Percentiles rank a stretch among this genome's conserved stretches.
These are phyloP conservation scores for Termitomyces sp. DNA, from an alignment of 768 basidiomycete genomes.

Conservation along the genomic window DNA sequence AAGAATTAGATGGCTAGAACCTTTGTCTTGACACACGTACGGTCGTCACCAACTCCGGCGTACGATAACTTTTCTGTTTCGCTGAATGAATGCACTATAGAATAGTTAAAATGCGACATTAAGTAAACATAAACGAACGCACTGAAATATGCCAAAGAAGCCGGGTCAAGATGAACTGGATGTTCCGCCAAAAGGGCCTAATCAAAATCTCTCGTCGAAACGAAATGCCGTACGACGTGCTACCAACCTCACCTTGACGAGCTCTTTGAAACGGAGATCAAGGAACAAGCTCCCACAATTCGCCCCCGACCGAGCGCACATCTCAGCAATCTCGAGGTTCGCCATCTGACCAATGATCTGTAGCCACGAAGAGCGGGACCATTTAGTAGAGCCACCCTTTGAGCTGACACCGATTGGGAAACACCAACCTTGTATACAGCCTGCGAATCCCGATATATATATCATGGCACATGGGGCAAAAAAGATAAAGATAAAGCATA, in stretches of 20 bases:
- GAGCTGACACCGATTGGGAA: not conserved
- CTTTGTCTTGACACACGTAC: constrained; percentile 31
- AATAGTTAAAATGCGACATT: not conserved
- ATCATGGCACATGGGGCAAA: constrained; percentile 20
- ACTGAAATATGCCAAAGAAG: constrained; percentile 82
- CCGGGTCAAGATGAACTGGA: constrained; percentile 76
- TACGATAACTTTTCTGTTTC: constrained; percentile 86
- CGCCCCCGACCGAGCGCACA: constrained; percentile 82
- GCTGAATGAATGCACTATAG: constrained; percentile 74
- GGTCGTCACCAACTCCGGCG: constrained; percentile 68
- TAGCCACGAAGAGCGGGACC: constrained; percentile 18
- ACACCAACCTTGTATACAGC: constrained; percentile 54
- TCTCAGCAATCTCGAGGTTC: constrained; percentile 87
- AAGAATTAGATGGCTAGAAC: not conserved
- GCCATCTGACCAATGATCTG: constrained; percentile 75
- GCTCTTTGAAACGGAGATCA: constrained; percentile 79
- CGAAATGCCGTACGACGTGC: constrained; percentile 1
- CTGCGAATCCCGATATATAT: constrained; percentile 11
- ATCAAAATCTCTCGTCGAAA: not conserved
- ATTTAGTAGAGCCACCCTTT: not conserved
- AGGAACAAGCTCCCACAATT: constrained; percentile 87
- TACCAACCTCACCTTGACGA: constrained; percentile 49
- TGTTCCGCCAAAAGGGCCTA: constrained; percentile 69
- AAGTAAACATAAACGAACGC: constrained; percentile 15
- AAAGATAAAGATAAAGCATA: constrained; percentile 8